Evolutionary conservation across 1,284 basidiomycete species (phyloP).

Genomic region (Tylopilus sp.): DNA sequence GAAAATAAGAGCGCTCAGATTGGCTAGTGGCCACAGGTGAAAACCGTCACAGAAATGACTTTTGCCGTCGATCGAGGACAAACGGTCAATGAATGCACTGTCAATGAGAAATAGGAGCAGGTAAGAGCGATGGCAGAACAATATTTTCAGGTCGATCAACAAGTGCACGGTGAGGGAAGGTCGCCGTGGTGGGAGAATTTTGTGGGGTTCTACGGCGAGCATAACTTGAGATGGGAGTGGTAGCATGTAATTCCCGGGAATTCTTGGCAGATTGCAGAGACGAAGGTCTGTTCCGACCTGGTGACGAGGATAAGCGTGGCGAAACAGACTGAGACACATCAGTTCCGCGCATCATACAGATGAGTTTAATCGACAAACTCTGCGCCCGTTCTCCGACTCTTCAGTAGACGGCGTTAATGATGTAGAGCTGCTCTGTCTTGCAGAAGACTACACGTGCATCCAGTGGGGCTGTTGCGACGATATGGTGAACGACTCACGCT

Average conservation of each 20-base stretch:
- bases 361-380: slow-evolving; percentile 23
- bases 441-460: slow-evolving; percentile 18
- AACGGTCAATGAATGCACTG: background rate
- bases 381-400: slow-evolving; percentile 25
- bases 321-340: slow-evolving; percentile 37
- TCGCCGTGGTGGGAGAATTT: slow-evolving; percentile 63
- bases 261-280: slow-evolving; percentile 30
- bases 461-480: slow-evolving; percentile 2
- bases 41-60: slow-evolving; percentile 1
- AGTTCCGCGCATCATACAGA: slow-evolving; percentile 13
- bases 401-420: slow-evolving; percentile 20
- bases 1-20: slow-evolving; percentile 15
- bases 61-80: background rate
- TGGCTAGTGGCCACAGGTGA: background rate
- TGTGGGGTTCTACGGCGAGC: slow-evolving; percentile 73
- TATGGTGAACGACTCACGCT: slow-evolving; percentile 42
- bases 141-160: slow-evolving; percentile 37
- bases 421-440: slow-evolving; percentile 22
- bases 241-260: slow-evolving; percentile 38
- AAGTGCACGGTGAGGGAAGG: slow-evolving; percentile 44
- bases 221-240: slow-evolving; percentile 71
- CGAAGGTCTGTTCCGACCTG: slow-evolving; percentile 31
- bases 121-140: slow-evolving; percentile 26
- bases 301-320: slow-evolving; percentile 44
- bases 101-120: slow-evolving; percentile 28